Conservation (phyloP, 2,329 filamentous ascomycete genomes). For the Sarocladiaceae sp. region DNA sequence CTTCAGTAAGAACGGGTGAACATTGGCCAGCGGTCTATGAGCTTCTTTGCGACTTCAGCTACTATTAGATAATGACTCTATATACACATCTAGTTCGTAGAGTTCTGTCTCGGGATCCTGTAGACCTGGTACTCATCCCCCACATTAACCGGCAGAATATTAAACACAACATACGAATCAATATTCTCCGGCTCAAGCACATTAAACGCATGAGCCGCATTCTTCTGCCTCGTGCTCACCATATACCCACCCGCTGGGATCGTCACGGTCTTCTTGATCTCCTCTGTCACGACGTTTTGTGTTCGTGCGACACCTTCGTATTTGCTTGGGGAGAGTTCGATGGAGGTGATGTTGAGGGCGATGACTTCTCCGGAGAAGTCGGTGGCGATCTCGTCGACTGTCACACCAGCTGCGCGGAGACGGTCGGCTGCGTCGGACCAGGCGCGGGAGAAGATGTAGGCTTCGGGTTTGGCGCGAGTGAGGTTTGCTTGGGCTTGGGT, state of each 20-base stretch:
- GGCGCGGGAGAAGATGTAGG: slow-evolving; percentile 23
- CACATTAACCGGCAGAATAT: slow-evolving; percentile 21
- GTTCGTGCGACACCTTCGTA: slow-evolving; percentile 22
- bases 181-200: slow-evolving; percentile 27
- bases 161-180: slow-evolving; percentile 27
- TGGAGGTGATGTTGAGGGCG: slow-evolving; percentile 18
- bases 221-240: slow-evolving; percentile 27
- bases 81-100: not conserved
- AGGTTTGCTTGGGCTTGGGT: slow-evolving; percentile 22
- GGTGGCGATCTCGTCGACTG: slow-evolving; percentile 17
- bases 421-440: slow-evolving; percentile 23
- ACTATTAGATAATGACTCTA: not conserved
- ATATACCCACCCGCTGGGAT: slow-evolving; percentile 24
- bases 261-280: slow-evolving; percentile 15
- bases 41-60: not conserved
- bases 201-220: slow-evolving; percentile 22
- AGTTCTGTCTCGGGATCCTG: slow-evolving; percentile 13
- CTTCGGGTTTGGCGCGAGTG: slow-evolving; percentile 23
- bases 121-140: slow-evolving; percentile 28
- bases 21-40: not conserved
- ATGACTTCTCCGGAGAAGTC: slow-evolving; percentile 23
- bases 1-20: no score
- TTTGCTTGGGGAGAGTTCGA: slow-evolving; percentile 14
- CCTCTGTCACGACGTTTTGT: slow-evolving; percentile 16
- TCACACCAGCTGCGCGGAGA: slow-evolving; percentile 19